Evolutionary conservation across 1,139 yeast species (phyloP), one percentile per base, ranked within the genome.

Genomic region (Hansenula lynferdii): DNA sequence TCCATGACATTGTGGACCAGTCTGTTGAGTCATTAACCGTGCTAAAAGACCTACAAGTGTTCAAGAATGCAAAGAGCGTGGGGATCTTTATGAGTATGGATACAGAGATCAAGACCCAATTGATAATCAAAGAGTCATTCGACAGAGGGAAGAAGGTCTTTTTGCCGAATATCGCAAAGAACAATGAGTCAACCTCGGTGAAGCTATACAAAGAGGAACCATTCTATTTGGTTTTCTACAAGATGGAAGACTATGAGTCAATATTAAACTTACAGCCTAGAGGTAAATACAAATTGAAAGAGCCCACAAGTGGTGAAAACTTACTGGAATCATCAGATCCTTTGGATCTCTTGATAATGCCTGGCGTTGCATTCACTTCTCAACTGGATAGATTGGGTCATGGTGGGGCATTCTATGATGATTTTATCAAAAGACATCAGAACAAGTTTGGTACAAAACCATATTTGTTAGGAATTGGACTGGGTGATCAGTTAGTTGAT

Each of bases 331-430:
- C 50, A 11, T 48, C 55, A 19, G 27, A 49, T 22, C 52, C 56
- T 5, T 60, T 92, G 23, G 97, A 90, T 50, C 53, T 89, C 21
- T 65, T 92, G 8, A 61, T 92, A 3, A 67, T 92, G 0, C 98
- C 97, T 0, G 97, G 95, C 0, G 81, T 92, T 1, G 96, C 87
- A 1, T 90, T 86, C 56, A 70, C 83, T 3, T 49, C 43, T 50
- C 8, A 53, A 43, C 9, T 76, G 80, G 36, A 64, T 68, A 61
- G 98, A 41, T 58, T 92, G 39, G 98, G 97, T 1, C 96, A 89
- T 57, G 98, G 98, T 1, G 94, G 82, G 10, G 98, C 97, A 0
- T 89, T 75, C 59, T 92, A 92, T 58, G 97, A 92, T 58, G 86
- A 81, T 48, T 90, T 77, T 56, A 68, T 87, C 28, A 62, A 66